These are phyloP conservation scores for Cercophora sp. DNA, from an alignment of 495 filamentous ascomycete species.

Conservation along the genomic window DNA sequence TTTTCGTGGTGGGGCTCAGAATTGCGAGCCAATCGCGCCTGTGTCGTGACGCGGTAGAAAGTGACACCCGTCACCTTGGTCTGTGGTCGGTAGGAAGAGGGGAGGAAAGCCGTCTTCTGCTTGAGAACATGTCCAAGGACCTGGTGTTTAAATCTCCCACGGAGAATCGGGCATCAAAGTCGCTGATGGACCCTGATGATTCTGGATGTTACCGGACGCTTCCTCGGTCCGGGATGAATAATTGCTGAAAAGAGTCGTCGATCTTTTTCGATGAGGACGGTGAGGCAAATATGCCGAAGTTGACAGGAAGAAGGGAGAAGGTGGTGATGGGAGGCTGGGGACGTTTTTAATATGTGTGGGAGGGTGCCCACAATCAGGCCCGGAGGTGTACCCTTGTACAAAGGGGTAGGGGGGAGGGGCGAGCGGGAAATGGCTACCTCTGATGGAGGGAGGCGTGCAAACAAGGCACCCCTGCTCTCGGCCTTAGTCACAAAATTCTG, in stretches of 20 bases:
- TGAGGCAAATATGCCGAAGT: conserved; percentile 15
- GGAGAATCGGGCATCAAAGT: conserved; percentile 33
- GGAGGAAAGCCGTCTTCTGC: conserved; percentile 45
- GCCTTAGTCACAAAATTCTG: conserved; percentile 17
- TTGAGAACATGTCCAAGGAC: conserved; percentile 48
- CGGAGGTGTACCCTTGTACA: neutral
- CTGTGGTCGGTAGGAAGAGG: conserved; percentile 54
- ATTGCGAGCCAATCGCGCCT: conserved; percentile 33
- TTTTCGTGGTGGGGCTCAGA: conserved; percentile 18
- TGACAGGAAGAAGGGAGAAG: conserved; percentile 18
- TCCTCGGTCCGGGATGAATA: conserved; percentile 26
- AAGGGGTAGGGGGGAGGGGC: neutral
- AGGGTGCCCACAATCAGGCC: conserved; percentile 13
- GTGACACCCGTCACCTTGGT: conserved; percentile 53
- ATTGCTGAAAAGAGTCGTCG: conserved; percentile 18
- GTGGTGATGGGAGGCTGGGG: too few relatives aligned
- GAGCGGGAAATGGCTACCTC: conserved; percentile 11
- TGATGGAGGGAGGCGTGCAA: conserved; percentile 12
- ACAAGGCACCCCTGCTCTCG: conserved; percentile 11
- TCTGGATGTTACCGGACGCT: conserved; percentile 29
- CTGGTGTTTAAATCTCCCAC: conserved; percentile 34
- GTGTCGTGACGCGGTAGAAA: conserved; percentile 45
- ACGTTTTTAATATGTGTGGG: conserved; percentile 15
- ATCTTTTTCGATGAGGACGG: conserved; percentile 16
- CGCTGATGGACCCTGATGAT: conserved; percentile 27